Evolutionary conservation across 768 basidiomycete species (phyloP), one percentile per base, ranked within the genome.

Genomic region (Boletus subcaerulescens): DNA sequence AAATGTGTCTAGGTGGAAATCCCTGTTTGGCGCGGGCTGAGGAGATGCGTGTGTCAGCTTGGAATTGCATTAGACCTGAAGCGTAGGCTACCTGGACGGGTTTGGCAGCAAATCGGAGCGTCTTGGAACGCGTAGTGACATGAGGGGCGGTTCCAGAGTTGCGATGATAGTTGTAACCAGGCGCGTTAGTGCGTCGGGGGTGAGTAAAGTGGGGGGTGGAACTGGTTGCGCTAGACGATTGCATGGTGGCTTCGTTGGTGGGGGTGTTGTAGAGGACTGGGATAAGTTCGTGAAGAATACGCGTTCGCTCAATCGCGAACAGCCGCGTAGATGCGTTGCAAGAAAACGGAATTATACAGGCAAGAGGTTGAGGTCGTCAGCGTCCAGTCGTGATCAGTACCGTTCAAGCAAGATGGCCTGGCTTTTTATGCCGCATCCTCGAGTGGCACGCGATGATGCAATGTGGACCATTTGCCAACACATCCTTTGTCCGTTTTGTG

Each of bases 1-100:
- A 75, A 82, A 54, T 68, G 76, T 33, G 76, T 85, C 60, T 68
- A 76, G 47, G 77, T 80, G 63, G 76, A 86, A 69, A 80, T 86
- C 70, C 26, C 24, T 50, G 15, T 18, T 31, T 3, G 36, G n/a
- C 32, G n/a, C 14, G 20, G 40, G 24, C 56, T 58, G 24, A 13
- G 10, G 11, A 18, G 12, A 32, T 35, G 42, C 18, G 7, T 18
- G n/a, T 17, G 26, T 63, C 35, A 56, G 31, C 7, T 5, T 17
- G n/a, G 15, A 33, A 35, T 17, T 9, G 38, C 9, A 20, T 13
- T 1, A 0, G 44, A 32, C 31, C 10, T 1, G 43, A 24, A 50
- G 22, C 18, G 5, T 8, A 5, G 3, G 32, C 40, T 42, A 58
- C 63, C 26, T 60, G 26, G n/a, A 10, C 22, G 9, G 36, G 36